Conservation (phyloP, 1,284 basidiomycete species). For the Ganoderma resinaceum region DNA sequence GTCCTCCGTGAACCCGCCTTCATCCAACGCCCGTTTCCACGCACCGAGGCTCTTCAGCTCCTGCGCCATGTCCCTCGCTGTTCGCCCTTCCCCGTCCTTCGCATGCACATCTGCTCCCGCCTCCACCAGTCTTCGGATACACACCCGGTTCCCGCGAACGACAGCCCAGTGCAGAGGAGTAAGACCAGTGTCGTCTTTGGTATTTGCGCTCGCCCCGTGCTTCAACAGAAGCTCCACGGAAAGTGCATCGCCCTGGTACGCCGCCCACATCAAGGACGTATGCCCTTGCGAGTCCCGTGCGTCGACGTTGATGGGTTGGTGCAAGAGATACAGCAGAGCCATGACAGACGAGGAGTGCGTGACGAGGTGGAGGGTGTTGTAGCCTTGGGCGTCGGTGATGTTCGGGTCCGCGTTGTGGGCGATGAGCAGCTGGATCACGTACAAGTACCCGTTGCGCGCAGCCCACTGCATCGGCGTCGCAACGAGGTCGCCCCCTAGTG, state of each 20-base stretch:
- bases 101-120: slow-evolving; percentile 85
- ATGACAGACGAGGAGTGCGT: slow-evolving; percentile 95
- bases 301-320: slow-evolving; percentile 90
- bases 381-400: slow-evolving; percentile 92
- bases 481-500: slow-evolving; percentile 92
- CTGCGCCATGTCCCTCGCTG: slow-evolving; percentile 92
- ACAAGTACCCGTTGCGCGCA: slow-evolving; percentile 94
- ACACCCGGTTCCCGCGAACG: slow-evolving; percentile 91
- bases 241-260: slow-evolving; percentile 97
- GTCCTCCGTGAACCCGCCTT: slow-evolving; percentile 82
- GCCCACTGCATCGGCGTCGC: slow-evolving; percentile 99
- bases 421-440: slow-evolving; percentile 92
- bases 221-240: slow-evolving; percentile 91
- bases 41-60: slow-evolving; percentile 92
- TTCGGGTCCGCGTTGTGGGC: slow-evolving; percentile 92
- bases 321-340: slow-evolving; percentile 92
- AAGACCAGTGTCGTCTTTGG: slow-evolving; percentile 84
- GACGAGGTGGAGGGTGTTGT: slow-evolving; percentile 95
- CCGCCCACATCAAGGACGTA: slow-evolving; percentile 98
- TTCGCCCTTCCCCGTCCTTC: slow-evolving; percentile 88
- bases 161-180: slow-evolving; percentile 98
- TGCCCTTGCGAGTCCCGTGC: slow-evolving; percentile 92
- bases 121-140: slow-evolving; percentile 86
- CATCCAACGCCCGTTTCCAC: slow-evolving; percentile 88
- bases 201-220: slow-evolving; percentile 83